These are phyloP conservation scores for Moniliella sp. DNA, from an alignment of 1,284 basidiomycete species.

Conservation along the genomic window DNA sequence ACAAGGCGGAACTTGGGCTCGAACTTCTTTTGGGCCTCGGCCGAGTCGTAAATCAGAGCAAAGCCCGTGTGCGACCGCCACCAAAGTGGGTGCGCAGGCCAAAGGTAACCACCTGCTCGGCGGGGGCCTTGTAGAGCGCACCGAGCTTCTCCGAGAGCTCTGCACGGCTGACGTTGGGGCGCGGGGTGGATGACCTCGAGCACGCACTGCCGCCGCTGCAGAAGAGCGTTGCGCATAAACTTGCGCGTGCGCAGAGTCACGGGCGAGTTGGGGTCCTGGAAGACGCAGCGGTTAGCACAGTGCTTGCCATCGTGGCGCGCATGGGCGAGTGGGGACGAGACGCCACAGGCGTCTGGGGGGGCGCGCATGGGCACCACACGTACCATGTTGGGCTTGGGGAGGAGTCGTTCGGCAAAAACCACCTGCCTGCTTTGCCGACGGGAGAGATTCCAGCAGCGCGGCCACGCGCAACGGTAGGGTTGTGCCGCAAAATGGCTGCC, in stretches of 20 bases:
- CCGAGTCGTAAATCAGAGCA: slow-evolving; percentile 90
- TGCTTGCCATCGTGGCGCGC: too few species aligned
- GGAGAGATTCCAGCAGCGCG: too few species aligned
- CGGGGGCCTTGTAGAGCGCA: slow-evolving; percentile 44
- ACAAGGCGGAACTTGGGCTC: slow-evolving; percentile 90
- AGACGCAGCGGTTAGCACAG: too few species aligned
- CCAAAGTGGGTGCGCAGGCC: slow-evolving; percentile 70
- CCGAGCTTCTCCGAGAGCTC: slow-evolving; percentile 87
- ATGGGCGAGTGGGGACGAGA: too few species aligned
- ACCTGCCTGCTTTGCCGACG: too few species aligned
- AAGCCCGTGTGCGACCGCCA: slow-evolving; percentile 91
- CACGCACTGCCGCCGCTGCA: slow-evolving; percentile 57
- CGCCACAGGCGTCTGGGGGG: too few species aligned
- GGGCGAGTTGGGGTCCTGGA: slow-evolving; percentile 60
- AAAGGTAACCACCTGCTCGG: slow-evolving; percentile 44
- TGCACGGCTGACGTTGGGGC: slow-evolving; percentile 75
- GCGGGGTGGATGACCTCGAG: slow-evolving; percentile 88
- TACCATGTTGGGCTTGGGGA: too few species aligned
- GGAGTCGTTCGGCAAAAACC: too few species aligned
- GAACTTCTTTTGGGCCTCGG: slow-evolving; percentile 68
- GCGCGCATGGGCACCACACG: too few species aligned
- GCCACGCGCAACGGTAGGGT: too few species aligned
- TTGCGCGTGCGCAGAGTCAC: slow-evolving; percentile 95
- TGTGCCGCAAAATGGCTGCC: too few species aligned
- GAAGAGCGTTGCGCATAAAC: slow-evolving; percentile 96